Percentiles rank a stretch among this genome's conserved stretches.
These are phyloP conservation scores for Cyclotella atomus DNA, from an alignment of 108 stramenopile genomes.

Conservation along the genomic window DNA sequence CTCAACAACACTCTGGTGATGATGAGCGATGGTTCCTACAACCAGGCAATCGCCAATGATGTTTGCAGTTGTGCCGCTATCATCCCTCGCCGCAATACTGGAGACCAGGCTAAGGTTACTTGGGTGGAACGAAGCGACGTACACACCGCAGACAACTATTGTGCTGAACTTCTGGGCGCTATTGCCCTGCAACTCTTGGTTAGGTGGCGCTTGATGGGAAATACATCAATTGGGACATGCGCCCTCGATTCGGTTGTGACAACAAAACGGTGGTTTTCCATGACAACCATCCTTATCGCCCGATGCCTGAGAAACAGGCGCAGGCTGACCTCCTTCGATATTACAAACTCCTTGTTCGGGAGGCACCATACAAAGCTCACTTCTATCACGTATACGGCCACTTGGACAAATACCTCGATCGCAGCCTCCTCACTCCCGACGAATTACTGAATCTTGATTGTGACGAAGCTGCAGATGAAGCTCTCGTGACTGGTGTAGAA, in stretches of 20 bases:
- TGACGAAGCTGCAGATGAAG: neutral
- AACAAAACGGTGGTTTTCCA: neutral
- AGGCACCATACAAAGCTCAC: neutral
- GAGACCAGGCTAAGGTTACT: neutral
- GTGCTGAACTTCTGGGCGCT: slow-evolving; percentile 1
- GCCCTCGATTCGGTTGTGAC: neutral
- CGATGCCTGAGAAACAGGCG: neutral
- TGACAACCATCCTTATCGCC: neutral
- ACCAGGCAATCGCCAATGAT: neutral
- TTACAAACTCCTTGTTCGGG: neutral
- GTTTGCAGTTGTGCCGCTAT: neutral
- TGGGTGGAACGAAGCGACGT: neutral
- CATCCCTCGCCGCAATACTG: neutral
- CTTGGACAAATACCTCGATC: neutral
- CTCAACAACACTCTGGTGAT: neutral
- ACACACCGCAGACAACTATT: neutral
- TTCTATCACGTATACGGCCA: slow-evolving; percentile 1
- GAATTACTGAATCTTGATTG: neutral
- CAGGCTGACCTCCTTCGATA: neutral
- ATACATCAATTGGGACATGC: neutral
- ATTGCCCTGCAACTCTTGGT: neutral
- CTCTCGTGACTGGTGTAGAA: neutral
- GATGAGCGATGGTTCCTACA: slow-evolving; percentile 1
- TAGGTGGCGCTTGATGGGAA: neutral
- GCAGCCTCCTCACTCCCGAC: neutral